Conservation (phyloP, 139 green algal genomes). For the Dunaliella sp. region DNA sequence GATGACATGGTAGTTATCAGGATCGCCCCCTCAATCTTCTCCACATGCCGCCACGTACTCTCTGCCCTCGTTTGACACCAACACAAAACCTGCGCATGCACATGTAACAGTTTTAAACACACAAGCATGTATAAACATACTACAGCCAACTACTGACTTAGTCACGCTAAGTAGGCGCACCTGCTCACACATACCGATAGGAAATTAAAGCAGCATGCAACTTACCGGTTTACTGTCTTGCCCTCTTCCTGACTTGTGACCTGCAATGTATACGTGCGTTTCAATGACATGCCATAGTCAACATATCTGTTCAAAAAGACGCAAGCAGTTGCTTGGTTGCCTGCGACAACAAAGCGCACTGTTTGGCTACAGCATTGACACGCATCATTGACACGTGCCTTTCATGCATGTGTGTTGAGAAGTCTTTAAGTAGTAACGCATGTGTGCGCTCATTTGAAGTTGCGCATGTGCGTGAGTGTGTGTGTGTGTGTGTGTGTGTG, state of each 20-base stretch:
- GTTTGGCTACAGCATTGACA: neutral
- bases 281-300: neutral
- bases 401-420: neutral
- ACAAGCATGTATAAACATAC: neutral
- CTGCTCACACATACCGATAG: no score
- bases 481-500: slow-evolving; percentile 21
- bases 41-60: neutral
- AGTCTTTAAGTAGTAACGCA: no score
- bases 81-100: no score
- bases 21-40: neutral
- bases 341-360: neutral
- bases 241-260: neutral
- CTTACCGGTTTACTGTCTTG: neutral
- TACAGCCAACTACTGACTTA: no score
- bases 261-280: neutral
- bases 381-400: neutral
- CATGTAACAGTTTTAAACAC: neutral
- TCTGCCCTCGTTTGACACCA: no score
- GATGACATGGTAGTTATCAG: neutral
- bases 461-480: slow-evolving; percentile 8
- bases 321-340: neutral
- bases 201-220: neutral
- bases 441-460: neutral
- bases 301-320: neutral
- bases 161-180: no score